These are phyloP conservation scores for Hydrangea macrophylla DNA, from an alignment of 148 eudicot genomes.

Conservation along the genomic window DNA sequence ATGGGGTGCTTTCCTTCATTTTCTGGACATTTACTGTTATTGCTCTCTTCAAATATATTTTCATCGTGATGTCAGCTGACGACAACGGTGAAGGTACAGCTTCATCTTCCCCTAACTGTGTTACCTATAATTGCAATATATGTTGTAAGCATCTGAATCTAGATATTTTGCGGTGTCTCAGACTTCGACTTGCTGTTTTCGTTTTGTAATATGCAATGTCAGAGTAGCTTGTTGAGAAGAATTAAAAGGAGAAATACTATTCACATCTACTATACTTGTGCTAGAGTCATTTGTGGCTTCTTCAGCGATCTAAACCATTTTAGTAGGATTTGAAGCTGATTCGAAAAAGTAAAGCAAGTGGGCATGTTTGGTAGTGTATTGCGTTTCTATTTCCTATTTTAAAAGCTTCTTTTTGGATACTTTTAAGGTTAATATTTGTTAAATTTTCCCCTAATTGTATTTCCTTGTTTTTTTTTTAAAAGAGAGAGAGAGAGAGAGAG, in stretches of 20 bases:
- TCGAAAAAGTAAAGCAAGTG: background rate
- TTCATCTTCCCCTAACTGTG: background rate
- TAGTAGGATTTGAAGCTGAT: background rate
- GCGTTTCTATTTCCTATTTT: background rate
- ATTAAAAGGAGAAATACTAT: background rate
- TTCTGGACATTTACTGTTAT: constrained; percentile 65
- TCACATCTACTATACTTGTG: background rate
- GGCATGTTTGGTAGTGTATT: constrained; percentile 3
- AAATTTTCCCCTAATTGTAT: too few species aligned
- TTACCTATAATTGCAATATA: too few species aligned
- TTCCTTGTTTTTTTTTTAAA: too few species aligned
- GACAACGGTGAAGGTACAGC: constrained; percentile 65
- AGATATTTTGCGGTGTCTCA: too few species aligned
- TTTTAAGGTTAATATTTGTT: background rate
- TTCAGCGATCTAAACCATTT: too few species aligned
- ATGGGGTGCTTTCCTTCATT: constrained; percentile 59
- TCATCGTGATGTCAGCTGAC: constrained; percentile 54
- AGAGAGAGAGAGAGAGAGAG: too few species aligned
- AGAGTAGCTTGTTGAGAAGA: background rate
- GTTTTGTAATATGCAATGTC: background rate
- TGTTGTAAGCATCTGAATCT: too few species aligned
- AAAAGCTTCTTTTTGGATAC: background rate
- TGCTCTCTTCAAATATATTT: constrained; percentile 45
- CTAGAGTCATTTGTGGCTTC: background rate
- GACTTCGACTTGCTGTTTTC: background rate